Conservation (phyloP, 192 early-diverging fungal species). For the Chytriomyces sp. region DNA sequence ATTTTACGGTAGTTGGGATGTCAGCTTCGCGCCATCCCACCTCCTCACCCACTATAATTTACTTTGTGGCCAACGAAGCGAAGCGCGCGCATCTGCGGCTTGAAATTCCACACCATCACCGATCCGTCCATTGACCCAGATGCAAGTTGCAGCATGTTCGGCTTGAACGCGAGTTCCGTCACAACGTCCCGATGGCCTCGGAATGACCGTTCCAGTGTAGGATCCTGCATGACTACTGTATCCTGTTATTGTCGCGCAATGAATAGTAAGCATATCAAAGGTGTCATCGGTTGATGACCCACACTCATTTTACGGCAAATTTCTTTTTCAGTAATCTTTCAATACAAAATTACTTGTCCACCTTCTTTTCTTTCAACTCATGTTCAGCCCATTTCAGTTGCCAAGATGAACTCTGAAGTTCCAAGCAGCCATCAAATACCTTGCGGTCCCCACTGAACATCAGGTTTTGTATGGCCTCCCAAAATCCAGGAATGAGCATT, state of each 20-base stretch:
- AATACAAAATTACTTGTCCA: too few relatives aligned
- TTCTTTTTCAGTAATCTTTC: too few relatives aligned
- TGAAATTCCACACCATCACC: slow-evolving; percentile 72
- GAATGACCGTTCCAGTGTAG: slow-evolving; percentile 60
- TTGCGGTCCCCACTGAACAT: slow-evolving; percentile 2
- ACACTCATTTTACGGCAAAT: too few relatives aligned
- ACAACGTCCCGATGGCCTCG: slow-evolving; percentile 63
- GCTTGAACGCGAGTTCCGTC: slow-evolving; percentile 57
- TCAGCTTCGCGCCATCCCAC: too few relatives aligned
- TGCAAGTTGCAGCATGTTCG: slow-evolving; percentile 60
- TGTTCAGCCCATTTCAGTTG: neutral
- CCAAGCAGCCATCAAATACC: neutral
- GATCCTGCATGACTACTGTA: slow-evolving; percentile 51
- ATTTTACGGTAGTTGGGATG: too few relatives aligned
- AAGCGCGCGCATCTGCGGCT: slow-evolving; percentile 59
- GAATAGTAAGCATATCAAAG: too few relatives aligned
- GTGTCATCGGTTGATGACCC: too few relatives aligned
- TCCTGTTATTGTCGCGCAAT: too few relatives aligned
- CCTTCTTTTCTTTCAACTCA: neutral
- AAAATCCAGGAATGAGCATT: neutral
- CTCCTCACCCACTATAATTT: too few relatives aligned
- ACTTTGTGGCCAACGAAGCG: slow-evolving; percentile 64
- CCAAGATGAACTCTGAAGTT: neutral
- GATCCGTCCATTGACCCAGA: slow-evolving; percentile 56
- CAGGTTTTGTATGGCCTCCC: neutral